Evolutionary conservation across 768 basidiomycete species (phyloP), one percentile per base, ranked within the genome.

Genomic region (Auriscalpium orientale): DNA sequence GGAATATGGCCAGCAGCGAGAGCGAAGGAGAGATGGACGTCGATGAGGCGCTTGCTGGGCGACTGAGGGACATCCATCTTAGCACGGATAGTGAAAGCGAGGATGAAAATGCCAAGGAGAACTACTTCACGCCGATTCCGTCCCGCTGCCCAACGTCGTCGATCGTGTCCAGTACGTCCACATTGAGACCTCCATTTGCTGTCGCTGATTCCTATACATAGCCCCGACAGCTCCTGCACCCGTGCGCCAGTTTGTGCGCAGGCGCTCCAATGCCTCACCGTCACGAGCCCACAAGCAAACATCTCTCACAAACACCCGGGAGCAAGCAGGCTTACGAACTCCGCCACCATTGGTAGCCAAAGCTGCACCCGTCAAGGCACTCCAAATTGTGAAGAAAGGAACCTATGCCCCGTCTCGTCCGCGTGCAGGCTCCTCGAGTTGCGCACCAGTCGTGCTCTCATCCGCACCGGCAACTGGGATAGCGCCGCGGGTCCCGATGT

Each of bases 51-150:
- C 28, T 61, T 35, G 55, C 37, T n/a, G 60, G 60, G 18, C 51
- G 60, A 21, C 47, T 61, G 13, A 34, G 48, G 4, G 60, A 59
- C 35, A 35, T 61, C 51, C 44, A 40, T 21, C 53, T 61, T 4
- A 8, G 16, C 9, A 51, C 54, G 15, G 60, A 59, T 15, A 58
- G 20, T 28, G 46, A 49, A 15, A 35, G 49, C 48, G 53, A 53
- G 44, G 45, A 38, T n/a, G 51, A 34, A 7, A 28, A 55, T 48
- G 36, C 35, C 47, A 13, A 37, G 9, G 34, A 20, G 1, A 37
- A 12, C 45, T 34, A 12, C 20, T 48, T 16, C 43, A 21, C 52
- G 20, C 33, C 20, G 13, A 22, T 18, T 10, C 44, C 21, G 22
- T 33, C 38, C 40, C 43, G 52, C 21, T 10, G 21, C 3, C 44